phyloP scores from a whole-genome alignment of 2,329 filamentous ascomycete genomes.

The Fusarium chaquense region DNA sequence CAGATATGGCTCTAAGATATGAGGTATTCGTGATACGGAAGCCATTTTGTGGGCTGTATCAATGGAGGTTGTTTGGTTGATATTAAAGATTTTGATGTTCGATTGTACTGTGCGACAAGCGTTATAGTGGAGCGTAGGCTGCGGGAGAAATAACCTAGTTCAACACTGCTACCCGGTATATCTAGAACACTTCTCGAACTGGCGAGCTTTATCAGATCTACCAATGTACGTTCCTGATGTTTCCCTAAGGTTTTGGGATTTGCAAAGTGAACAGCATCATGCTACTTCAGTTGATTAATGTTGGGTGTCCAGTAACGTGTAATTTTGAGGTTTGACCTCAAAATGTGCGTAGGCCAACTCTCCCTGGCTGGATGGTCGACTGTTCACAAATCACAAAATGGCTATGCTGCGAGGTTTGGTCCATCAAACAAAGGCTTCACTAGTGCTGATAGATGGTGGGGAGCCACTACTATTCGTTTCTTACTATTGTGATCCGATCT shows the following conservation, averaged over 20 bases:
- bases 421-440: neutral
- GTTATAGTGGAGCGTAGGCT: constrained; percentile 18
- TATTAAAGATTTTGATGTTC: constrained; percentile 37
- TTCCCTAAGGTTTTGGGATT: no score
- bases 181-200: neutral
- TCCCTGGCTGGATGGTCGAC: neutral
- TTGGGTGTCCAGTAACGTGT: neutral
- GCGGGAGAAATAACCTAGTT: neutral
- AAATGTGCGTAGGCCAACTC: neutral
- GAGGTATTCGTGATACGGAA: constrained; percentile 66
- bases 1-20: constrained; percentile 74
- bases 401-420: neutral
- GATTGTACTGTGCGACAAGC: constrained; percentile 37
- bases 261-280: neutral
- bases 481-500: neutral
- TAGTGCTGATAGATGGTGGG: neutral
- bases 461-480: neutral
- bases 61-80: constrained; percentile 15
- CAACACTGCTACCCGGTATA: neutral
- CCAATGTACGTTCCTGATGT: neutral
- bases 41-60: constrained; percentile 23
- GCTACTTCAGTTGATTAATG: no score
- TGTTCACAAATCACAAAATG: neutral
- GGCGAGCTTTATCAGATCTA: neutral
- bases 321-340: neutral